Evolutionary conservation across 2,329 filamentous ascomycete species (phyloP).

Genomic region (Xylariomycetidae sp.): DNA sequence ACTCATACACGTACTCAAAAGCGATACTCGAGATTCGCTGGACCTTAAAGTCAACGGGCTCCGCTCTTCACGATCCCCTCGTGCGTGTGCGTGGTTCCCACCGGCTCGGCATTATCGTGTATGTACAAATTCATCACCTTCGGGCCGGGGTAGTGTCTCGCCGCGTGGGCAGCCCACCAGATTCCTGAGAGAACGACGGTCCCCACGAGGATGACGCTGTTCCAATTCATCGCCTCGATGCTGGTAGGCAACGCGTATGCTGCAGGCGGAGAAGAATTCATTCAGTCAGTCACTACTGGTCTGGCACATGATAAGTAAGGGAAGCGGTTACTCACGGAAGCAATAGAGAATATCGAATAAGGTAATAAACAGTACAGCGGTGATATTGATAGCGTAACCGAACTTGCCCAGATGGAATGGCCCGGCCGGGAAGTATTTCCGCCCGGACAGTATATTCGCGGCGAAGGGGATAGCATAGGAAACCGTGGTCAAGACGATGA

Average conservation of each 20-base stretch:
- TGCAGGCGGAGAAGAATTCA: too few species aligned
- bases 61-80: too few species aligned
- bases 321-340: constrained; percentile 43
- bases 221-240: constrained; percentile 45
- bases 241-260: constrained; percentile 38
- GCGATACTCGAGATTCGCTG: too few species aligned
- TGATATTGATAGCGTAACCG: constrained; percentile 45
- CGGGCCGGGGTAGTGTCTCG: constrained; percentile 44
- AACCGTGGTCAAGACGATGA: constrained; percentile 51
- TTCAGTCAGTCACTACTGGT: too few species aligned
- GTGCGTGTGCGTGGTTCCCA: too few species aligned
- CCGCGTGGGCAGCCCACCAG: constrained; percentile 46
- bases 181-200: constrained; percentile 39
- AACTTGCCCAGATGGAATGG: constrained; percentile 49
- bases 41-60: too few species aligned
- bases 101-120: constrained; percentile 20
- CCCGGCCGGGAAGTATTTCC: constrained; percentile 46
- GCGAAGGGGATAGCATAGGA: constrained; percentile 46
- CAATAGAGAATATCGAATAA: constrained; percentile 57
- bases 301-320: neutral
- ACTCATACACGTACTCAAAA: too few species aligned
- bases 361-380: constrained; percentile 47
- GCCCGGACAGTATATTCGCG: constrained; percentile 48
- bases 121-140: constrained; percentile 44
- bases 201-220: constrained; percentile 49